Base-by-base conservation (phyloP, 2,329 filamentous ascomycete species). In the Verticillium klebahnii region DNA sequence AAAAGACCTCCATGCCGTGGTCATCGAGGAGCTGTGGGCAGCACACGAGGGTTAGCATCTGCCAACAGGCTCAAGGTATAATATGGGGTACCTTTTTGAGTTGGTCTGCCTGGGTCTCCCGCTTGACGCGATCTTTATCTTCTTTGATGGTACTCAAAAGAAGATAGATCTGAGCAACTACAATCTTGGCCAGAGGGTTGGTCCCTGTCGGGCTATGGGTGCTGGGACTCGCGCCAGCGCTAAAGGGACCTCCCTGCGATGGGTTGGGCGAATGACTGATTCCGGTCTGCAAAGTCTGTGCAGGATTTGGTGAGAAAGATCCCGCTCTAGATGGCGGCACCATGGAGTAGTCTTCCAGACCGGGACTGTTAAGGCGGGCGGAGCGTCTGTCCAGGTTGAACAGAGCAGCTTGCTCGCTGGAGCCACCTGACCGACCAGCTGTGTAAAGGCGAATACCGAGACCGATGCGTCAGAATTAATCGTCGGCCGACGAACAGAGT, bases 1-100 rank as follows among this genome's bases (percentile, higher is more conserved):
- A 89, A 76, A 93, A 97, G 74, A 97, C 93, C 84, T 99, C 96
- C 94, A 99, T 99, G 74, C 93, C 93, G 93, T 96, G 89, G 72
- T 94, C 93, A 86, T 97, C 89, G 80, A 98, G 90, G 75, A 98
- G 88, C 91, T 97, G 67, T n/a, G 65, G 39, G 57, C 39, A 19
- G 31, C 31, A 17, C 14, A 31, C 55, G 31, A 17, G 14, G 32
- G 45, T 25, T 23, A 61, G 23, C 34, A 25, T 8, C 39, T 19
- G 39, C 59, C 54, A 58, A 60, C 54, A 54, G 37, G 56, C 60
- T 37, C 8, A 25, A 25, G 6, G 19, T n/a, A n/a, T 55, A 68
- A 23, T 14, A 6, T 14, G 11, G 19, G 85, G 74, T 81, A 96
- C 93, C 86, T 96, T 96, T 76, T 89, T 88, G 71, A 99, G 89